These are phyloP conservation scores for Spiromastix sp. DNA, from an alignment of 2,329 filamentous ascomycete genomes.

Conservation along the genomic window DNA sequence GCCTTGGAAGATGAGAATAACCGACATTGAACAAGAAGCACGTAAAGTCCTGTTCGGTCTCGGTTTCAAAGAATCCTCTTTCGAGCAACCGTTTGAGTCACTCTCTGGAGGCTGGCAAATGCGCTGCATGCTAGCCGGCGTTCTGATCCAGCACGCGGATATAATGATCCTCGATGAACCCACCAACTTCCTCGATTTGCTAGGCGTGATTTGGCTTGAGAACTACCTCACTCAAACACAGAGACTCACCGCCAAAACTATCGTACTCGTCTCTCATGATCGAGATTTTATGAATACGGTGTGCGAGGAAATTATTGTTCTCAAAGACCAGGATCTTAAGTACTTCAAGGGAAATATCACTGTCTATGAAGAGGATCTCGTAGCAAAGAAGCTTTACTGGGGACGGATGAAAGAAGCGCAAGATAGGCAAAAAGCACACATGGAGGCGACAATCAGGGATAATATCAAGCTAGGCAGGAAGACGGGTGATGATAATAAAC, in stretches of 20 bases:
- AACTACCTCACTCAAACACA: conserved; percentile 53
- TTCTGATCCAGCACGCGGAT: conserved; percentile 62
- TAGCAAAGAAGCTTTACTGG: conserved; percentile 56
- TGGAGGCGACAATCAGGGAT: conserved; percentile 64
- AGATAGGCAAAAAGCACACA: conserved; percentile 69
- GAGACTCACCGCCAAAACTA: conserved; percentile 47
- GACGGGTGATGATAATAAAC: conserved; percentile 72
- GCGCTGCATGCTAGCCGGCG: conserved; percentile 54
- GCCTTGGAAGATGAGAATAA: conserved; percentile 39
- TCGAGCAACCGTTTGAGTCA: conserved; percentile 50
- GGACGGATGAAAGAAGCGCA: conserved; percentile 71
- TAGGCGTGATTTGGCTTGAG: conserved; percentile 79
- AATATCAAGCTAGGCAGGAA: conserved; percentile 67
- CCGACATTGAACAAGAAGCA: conserved; percentile 55
- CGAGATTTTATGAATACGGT: conserved; percentile 68
- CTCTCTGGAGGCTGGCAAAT: conserved; percentile 72
- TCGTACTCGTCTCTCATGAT: conserved; percentile 76
- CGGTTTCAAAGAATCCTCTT: conserved; percentile 56
- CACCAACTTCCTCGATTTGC: conserved; percentile 74
- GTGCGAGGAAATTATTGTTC: conserved; percentile 63
- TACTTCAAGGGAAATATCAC: conserved; percentile 68
- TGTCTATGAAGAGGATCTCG: conserved; percentile 57
- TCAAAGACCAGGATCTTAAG: conserved; percentile 60
- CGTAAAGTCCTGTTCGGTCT: conserved; percentile 57
- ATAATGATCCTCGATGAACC: conserved; percentile 78